A percentile compares a stretch with the other conserved stretches of the same genome.
Evolutionary conservation across 1,139 yeast species (phyloP).

Genomic region (Wickerhamomyces sp.): DNA sequence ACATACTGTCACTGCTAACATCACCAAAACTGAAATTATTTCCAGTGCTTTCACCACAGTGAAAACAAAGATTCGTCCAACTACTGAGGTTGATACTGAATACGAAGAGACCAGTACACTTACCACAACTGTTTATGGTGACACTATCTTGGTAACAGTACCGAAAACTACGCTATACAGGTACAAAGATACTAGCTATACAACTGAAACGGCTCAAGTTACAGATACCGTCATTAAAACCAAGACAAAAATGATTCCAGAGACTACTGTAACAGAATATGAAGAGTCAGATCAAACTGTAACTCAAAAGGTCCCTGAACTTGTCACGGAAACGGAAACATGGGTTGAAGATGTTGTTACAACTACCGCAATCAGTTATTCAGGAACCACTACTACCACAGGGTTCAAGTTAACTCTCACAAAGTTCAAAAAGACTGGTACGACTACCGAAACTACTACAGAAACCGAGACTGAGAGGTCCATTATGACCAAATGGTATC

Average conservation of each 20-base stretch:
- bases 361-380: conserved; percentile 13
- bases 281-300: conserved; percentile 22
- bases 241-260: conserved; percentile 17
- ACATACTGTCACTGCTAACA: conserved; percentile 3
- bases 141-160: conserved; percentile 9
- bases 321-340: conserved; percentile 15
- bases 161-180: conserved; percentile 14
- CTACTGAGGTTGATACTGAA: conserved; percentile 13
- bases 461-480: conserved; percentile 12
- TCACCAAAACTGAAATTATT: neutral
- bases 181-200: conserved; percentile 12
- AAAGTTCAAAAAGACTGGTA: conserved; percentile 13
- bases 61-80: conserved; percentile 14
- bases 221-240: conserved; percentile 10
- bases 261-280: conserved; percentile 15
- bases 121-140: conserved; percentile 10
- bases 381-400: conserved; percentile 19
- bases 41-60: conserved; percentile 11
- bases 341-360: conserved; percentile 14
- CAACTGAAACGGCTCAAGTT: conserved; percentile 10
- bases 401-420: conserved; percentile 13
- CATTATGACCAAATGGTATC: conserved; percentile 19
- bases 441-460: conserved; percentile 15
- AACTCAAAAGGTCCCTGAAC: conserved; percentile 4
- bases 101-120: conserved; percentile 13